Percentiles rank a stretch among this genome's conserved stretches.
Evolutionary conservation across 2,329 filamentous ascomycete genomes (phyloP).

Genomic region (Aotearoamyces nothofagi): DNA sequence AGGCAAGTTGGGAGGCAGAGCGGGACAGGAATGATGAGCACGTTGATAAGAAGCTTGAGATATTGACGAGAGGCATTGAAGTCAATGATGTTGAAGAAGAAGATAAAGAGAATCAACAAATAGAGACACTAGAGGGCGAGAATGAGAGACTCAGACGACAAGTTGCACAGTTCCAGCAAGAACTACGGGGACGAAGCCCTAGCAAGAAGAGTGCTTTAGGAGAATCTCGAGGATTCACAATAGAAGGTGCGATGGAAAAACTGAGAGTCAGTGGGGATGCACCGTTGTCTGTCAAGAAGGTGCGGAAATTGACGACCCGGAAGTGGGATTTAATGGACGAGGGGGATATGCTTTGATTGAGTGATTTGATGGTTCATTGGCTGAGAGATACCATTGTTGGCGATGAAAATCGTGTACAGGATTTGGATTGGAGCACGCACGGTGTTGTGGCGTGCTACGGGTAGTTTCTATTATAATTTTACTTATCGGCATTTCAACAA

Average conservation of each 20-base stretch:
- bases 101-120: slow-evolving; percentile 39
- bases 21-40: slow-evolving; percentile 70
- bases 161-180: slow-evolving; percentile 47
- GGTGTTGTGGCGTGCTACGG: too few relatives aligned
- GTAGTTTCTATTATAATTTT: too few relatives aligned
- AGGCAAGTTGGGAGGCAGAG: slow-evolving; percentile 62
- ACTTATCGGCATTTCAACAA: too few relatives aligned
- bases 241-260: slow-evolving; percentile 1
- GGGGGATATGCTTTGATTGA: slow-evolving; percentile 8
- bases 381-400: too few relatives aligned
- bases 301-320: slow-evolving; percentile 14
- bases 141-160: slow-evolving; percentile 55
- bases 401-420: too few relatives aligned
- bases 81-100: slow-evolving; percentile 29
- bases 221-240: not conserved
- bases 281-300: slow-evolving; percentile 16
- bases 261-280: slow-evolving; percentile 2
- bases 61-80: slow-evolving; percentile 39
- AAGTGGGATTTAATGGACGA: slow-evolving; percentile 18
- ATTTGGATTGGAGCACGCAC: too few relatives aligned
- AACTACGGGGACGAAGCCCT: slow-evolving; percentile 37
- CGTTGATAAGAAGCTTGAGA: slow-evolving; percentile 75
- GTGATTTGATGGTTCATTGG: too few relatives aligned
- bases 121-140: slow-evolving; percentile 53
- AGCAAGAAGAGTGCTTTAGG: slow-evolving; percentile 7